phyloP scores from a whole-genome alignment of 2,329 filamentous ascomycete genomes.

The Cadophora sp. region DNA sequence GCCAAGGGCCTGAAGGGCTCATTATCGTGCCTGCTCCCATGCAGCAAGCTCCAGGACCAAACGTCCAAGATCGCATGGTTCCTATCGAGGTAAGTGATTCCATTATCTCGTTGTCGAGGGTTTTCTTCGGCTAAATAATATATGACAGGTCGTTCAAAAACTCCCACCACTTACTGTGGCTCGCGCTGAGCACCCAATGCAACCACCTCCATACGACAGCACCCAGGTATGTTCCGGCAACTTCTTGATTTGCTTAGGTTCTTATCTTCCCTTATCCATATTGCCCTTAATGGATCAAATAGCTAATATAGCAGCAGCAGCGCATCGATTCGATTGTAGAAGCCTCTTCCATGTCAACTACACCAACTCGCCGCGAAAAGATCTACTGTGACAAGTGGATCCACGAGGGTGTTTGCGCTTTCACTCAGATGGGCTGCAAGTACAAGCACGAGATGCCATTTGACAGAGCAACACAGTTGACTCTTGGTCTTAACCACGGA shows the following conservation, averaged over 20 bases:
- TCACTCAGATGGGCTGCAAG: constrained; percentile 83
- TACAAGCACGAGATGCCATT: constrained; percentile 91
- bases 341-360: constrained; percentile 4
- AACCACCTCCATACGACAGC: not conserved
- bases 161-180: constrained; percentile 12
- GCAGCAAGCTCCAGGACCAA: constrained; percentile 28
- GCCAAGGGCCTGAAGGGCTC: constrained; percentile 40
- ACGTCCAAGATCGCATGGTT: constrained; percentile 29
- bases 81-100: constrained; percentile 31
- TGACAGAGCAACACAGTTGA: constrained; percentile 67
- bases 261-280: not conserved
- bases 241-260: not conserved
- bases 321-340: constrained; percentile 35
- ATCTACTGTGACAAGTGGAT: constrained; percentile 92
- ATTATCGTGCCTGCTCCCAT: constrained; percentile 41
- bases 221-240: constrained; percentile 13
- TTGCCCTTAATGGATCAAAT: not conserved
- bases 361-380: constrained; percentile 54
- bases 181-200: not conserved
- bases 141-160: constrained; percentile 25
- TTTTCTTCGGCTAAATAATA: constrained; percentile 11
- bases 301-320: constrained; percentile 17
- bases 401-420: constrained; percentile 83
- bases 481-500: constrained; percentile 74
- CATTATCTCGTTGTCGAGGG: not conserved